Percentiles rank a stretch among this genome's conserved stretches.
phyloP scores from a whole-genome alignment of 768 basidiomycete genomes.

The Tephrocybe sp. region DNA sequence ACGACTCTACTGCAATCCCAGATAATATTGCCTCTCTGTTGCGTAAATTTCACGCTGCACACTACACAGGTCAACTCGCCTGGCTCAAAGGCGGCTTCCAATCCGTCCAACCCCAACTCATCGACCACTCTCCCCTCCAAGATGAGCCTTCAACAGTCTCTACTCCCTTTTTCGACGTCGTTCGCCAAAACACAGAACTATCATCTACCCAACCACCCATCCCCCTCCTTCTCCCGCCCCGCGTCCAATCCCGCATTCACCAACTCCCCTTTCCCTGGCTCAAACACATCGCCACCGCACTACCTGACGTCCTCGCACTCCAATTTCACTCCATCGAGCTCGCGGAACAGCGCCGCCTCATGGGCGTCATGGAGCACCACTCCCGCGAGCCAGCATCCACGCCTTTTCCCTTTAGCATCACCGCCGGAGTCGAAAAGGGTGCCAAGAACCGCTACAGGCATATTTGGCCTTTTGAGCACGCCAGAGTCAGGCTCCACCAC shows the following conservation, averaged over 20 bases:
- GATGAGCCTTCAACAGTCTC: slow-evolving; percentile 34
- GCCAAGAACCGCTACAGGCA: slow-evolving; percentile 88
- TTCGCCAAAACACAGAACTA: slow-evolving; percentile 85
- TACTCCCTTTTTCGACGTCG: slow-evolving; percentile 95
- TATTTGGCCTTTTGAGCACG: slow-evolving; percentile 97
- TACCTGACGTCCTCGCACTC: slow-evolving; percentile 54
- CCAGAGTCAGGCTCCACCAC: slow-evolving; percentile 72
- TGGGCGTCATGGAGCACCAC: slow-evolving; percentile 92
- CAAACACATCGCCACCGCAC: slow-evolving; percentile 52
- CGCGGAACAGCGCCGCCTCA: slow-evolving; percentile 84
- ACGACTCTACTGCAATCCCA: slow-evolving; percentile 60
- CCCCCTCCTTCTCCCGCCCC: slow-evolving; percentile 54
- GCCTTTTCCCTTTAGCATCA: slow-evolving; percentile 88
- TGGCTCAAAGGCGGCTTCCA: slow-evolving; percentile 88
- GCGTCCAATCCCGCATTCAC: slow-evolving; percentile 52
- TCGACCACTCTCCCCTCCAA: slow-evolving; percentile 38
- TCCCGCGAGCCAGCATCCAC: slow-evolving; percentile 46
- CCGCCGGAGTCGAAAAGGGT: slow-evolving; percentile 93
- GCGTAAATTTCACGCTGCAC: slow-evolving; percentile 64
- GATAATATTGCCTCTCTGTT: slow-evolving; percentile 74
- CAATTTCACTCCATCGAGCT: slow-evolving; percentile 94
- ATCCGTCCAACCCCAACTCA: slow-evolving; percentile 49
- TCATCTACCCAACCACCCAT: slow-evolving; percentile 79
- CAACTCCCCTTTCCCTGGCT: slow-evolving; percentile 85
- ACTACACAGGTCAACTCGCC: slow-evolving; percentile 55